Evolutionary conservation across 108 stramenopile genomes (phyloP).

Genomic region (Nitzschia putrida): DNA sequence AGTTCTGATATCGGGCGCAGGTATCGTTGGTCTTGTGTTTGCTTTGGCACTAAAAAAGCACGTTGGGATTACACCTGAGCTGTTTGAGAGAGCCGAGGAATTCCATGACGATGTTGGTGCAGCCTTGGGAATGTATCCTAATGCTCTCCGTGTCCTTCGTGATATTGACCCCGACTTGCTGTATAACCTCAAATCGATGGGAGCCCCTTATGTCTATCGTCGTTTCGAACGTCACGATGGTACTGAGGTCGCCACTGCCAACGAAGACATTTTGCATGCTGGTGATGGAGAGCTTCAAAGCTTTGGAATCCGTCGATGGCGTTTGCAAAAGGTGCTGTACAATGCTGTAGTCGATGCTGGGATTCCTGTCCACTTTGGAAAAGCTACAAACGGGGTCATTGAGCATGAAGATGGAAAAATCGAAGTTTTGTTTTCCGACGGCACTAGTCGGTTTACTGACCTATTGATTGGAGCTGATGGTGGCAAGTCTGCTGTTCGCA

Average conservation of each 20-base stretch:
- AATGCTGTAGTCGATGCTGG: conserved; percentile 41
- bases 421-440: conserved; percentile 20
- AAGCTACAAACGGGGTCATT: conserved; percentile 18
- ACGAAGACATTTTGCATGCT: conserved; percentile 47
- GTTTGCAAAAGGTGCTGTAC: conserved; percentile 53
- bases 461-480: conserved; percentile 62
- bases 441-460: conserved; percentile 28
- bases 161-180: conserved; percentile 44
- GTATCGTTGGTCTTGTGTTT: conserved; percentile 37
- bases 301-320: conserved; percentile 65
- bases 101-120: conserved; percentile 51
- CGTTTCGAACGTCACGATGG: conserved; percentile 74
- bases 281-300: conserved; percentile 44
- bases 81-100: conserved; percentile 25
- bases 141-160: conserved; percentile 62
- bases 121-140: conserved; percentile 70
- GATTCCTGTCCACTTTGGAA: conserved; percentile 55
- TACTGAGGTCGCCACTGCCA: conserved; percentile 51
- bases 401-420: conserved; percentile 17
- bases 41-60: conserved; percentile 38
- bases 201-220: conserved; percentile 59
- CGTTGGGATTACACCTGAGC: conserved; percentile 25
- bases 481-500: conserved; percentile 25
- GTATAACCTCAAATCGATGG: conserved; percentile 31
- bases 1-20: conserved; percentile 33